phyloP scores from a whole-genome alignment of 768 basidiomycete species.

The Gymnopilus junonius region DNA sequence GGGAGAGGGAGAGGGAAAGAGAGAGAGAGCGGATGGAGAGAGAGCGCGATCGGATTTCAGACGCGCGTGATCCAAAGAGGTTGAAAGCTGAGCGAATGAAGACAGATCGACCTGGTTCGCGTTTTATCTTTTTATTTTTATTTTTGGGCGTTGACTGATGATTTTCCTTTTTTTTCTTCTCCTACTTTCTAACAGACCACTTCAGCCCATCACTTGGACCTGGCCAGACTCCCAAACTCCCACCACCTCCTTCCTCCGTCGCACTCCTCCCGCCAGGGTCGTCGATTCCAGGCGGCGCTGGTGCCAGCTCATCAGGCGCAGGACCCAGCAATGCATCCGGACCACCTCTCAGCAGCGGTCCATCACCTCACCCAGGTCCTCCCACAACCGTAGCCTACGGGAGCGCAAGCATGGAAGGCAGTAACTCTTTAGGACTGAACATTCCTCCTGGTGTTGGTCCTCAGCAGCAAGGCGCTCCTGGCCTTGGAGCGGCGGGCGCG shows the following conservation, averaged over 20 bases:
- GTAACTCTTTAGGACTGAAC: constrained; percentile 15
- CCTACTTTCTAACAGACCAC: constrained; percentile 31
- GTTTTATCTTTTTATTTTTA: not conserved
- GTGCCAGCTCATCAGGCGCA: not conserved
- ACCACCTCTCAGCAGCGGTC: not conserved
- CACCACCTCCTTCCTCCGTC: constrained; percentile 34
- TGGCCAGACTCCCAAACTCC: constrained; percentile 42
- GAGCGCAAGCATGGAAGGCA: not conserved
- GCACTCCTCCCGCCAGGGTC: constrained; percentile 21
- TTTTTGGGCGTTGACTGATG: not conserved
- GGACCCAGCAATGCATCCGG: not conserved
- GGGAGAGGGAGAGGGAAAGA: constrained; percentile 31
- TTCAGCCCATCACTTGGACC: constrained; percentile 42
- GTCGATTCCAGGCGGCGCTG: not conserved
- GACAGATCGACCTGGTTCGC: constrained; percentile 37
- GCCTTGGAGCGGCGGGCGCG: not conserved
- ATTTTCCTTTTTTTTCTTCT: not conserved
- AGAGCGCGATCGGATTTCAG: constrained; percentile 38
- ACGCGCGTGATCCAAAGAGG: constrained; percentile 63
- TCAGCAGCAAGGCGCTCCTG: too few species aligned
- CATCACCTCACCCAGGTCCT: too few species aligned
- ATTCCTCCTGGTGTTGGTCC: not conserved
- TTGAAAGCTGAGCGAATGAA: constrained; percentile 52
- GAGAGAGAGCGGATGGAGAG: constrained; percentile 14
- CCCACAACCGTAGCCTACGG: too few species aligned